Percentiles rank a stretch among this genome's conserved stretches.
Conservation (phyloP, 2,329 filamentous ascomycete species). For the Leptographium radiaticola region DNA sequence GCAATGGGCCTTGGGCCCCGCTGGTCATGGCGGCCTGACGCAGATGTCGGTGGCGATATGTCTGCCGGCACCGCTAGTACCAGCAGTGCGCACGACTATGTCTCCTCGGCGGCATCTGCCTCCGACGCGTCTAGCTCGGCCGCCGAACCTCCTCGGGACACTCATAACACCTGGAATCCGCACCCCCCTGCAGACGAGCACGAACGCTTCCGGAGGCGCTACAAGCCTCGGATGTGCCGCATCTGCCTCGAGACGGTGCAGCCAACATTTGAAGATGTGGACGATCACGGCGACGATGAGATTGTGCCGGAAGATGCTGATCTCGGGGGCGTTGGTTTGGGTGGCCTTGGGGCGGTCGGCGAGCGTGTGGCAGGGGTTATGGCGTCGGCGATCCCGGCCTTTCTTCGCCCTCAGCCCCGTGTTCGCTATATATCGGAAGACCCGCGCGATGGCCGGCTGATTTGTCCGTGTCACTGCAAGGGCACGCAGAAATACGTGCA, state of each 20-base stretch:
- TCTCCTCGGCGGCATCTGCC: neutral
- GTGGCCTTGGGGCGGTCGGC: neutral
- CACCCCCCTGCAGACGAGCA: conserved; percentile 9
- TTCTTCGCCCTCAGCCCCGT: conserved; percentile 14
- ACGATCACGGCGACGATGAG: neutral
- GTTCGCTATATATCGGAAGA: conserved; percentile 59
- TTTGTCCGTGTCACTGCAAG: conserved; percentile 87
- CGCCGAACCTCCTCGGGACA: neutral
- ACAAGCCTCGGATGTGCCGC: conserved; percentile 65
- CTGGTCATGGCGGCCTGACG: conserved; percentile 4
- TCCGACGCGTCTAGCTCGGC: neutral
- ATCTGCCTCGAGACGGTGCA: conserved; percentile 68
- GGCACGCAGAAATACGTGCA: conserved; percentile 91
- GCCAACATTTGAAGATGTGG: conserved; percentile 29
- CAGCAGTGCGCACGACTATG: neutral
- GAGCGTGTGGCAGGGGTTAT: conserved; percentile 2
- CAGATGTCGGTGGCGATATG: neutral
- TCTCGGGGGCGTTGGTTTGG: neutral
- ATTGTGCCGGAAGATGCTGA: neutral
- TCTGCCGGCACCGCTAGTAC: neutral
- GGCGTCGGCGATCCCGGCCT: conserved; percentile 17
- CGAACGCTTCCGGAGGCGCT: conserved; percentile 27
- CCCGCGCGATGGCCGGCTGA: conserved; percentile 58
- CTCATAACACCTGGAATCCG: neutral
- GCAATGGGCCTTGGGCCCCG: neutral